Percentiles rank a stretch among this genome's conserved stretches.
These are phyloP conservation scores for Fusarium dimerum DNA, from an alignment of 2,329 filamentous ascomycete genomes.

Conservation along the genomic window DNA sequence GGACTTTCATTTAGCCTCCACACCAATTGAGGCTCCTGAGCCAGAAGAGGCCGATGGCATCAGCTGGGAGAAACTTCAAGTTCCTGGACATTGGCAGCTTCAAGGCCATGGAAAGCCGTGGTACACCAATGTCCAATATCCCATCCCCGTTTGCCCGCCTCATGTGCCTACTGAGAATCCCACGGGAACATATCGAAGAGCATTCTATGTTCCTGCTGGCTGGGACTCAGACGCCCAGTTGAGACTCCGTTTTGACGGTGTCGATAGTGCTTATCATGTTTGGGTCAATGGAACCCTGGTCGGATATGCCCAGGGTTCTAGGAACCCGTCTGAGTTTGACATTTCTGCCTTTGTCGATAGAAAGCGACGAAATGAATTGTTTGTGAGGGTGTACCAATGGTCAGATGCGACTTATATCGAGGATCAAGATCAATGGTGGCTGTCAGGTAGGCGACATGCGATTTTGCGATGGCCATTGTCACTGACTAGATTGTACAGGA, in stretches of 20 bases:
- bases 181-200: constrained; percentile 61
- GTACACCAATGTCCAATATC: constrained; percentile 69
- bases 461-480: constrained; percentile 50
- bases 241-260: constrained; percentile 68
- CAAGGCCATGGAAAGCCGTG: constrained; percentile 67
- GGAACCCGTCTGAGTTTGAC: constrained; percentile 72
- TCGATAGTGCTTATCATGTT: constrained; percentile 70
- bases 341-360: constrained; percentile 50
- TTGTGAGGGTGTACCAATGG: constrained; percentile 70
- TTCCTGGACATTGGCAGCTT: constrained; percentile 71
- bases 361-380: constrained; percentile 52
- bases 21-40: constrained; percentile 47
- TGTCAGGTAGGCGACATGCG: constrained; percentile 57
- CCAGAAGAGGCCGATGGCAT: constrained; percentile 50
- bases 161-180: constrained; percentile 63
- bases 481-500: constrained; percentile 35
- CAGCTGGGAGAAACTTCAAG: constrained; percentile 50
- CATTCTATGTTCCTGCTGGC: constrained; percentile 52
- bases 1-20: constrained; percentile 54
- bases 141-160: constrained; percentile 66
- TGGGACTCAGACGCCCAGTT: constrained; percentile 54
- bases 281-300: constrained; percentile 66
- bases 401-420: constrained; percentile 71
- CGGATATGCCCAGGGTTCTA: constrained; percentile 68
- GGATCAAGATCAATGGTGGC: constrained; percentile 70